Evolutionary conservation across 2,329 filamentous ascomycete species (phyloP), one percentile per base, ranked within the genome.

Genomic region (Xylaria sp.): DNA sequence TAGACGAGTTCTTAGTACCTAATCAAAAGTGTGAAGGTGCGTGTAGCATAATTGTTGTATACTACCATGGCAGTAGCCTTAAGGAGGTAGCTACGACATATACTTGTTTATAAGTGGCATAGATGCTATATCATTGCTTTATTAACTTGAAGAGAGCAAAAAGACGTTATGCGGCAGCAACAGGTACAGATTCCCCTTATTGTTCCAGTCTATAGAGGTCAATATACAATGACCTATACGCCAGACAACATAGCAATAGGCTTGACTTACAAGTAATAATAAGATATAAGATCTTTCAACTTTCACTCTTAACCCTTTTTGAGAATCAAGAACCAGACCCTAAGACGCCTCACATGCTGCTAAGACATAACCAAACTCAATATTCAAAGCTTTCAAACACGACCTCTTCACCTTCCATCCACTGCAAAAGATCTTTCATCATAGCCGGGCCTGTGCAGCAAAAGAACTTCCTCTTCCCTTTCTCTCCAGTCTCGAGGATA

Each of bases 381-480:
- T 90, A 91, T 40, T 83, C 82, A 78, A 91, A 91, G 73, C 88
- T 88, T 77, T 91, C 89, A 79, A 83, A 87, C 1, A 84, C 80
- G 44, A 90, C 80, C 40, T 84, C 82, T 74, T 88, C 86, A 0
- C 84, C 86, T 0, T 81, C 80, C 65, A 90, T 74, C 89, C 88
- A 91, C 9, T 75, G 79, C 66, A 84, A 73, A 47, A 87, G 59
- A 13, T 71, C 72, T 63, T 76, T 79, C 70, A 83, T 74, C 77
- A 87, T 75, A 27, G 70, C 78, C 21, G 82, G 79, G 2, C 82
- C 82, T 0, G 84, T 83, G 60, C 86, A 88, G 80, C 75, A 82
- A 83, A 78, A 85, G 71, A 87, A 90, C 69, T 82, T 87, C 13
- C 84, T 84, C 69, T 79, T 83, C 35, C 80, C 78, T 61, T 80